Base-by-base conservation (phyloP, 495 filamentous ascomycete species). In the Hapsidospora chrysogenum region DNA sequence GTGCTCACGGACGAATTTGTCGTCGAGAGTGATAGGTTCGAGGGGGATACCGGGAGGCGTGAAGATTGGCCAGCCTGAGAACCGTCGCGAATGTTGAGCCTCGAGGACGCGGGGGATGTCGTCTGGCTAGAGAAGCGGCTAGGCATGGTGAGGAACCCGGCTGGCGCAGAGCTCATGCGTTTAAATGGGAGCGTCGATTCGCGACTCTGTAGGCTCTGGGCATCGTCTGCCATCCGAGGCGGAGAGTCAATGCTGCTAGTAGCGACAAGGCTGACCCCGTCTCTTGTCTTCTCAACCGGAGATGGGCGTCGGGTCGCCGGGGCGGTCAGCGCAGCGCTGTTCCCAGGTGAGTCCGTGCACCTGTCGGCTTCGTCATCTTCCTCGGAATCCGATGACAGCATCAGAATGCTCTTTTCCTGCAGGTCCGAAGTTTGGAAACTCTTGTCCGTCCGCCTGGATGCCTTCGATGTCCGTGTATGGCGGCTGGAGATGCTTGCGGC, bases 381-480 rank as follows among this genome's bases (percentile, higher is more conserved):
- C 23, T 64, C 61, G 4, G 63, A 67, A 32, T 67, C 63, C 0
- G 53, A 57, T 0, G 63, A 67, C 3, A 67, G 54, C 2, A 61
- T 60, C 14, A 67, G 43, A 13, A 67, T 52, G 40, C 60, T 64
- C 29, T 58, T 60, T 28, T 60, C 50, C 26, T 63, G 52, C 18
- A 64, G 46, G 32, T 67, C 63, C 9, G 63, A 47, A 22, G 59
- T 61, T 9, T 39, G 46, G 17, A 63, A 18, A 27, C 56, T 54
- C 17, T 45, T 56, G 29, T 57, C 57, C 1, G 57, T 61, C 0
- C 56, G 60, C 13, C 55, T 59, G 2, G 60, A 63, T 1, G 61
- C 62, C 26, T 61, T 61, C 2, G 63, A 67, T 4, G 63, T 67
- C 32, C 61, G 44, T 4, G 63, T 67, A 34, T 67, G 60, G 14